phyloP scores from a whole-genome alignment of 2,329 filamentous ascomycete species.

The Blastomyces gilchristii region DNA sequence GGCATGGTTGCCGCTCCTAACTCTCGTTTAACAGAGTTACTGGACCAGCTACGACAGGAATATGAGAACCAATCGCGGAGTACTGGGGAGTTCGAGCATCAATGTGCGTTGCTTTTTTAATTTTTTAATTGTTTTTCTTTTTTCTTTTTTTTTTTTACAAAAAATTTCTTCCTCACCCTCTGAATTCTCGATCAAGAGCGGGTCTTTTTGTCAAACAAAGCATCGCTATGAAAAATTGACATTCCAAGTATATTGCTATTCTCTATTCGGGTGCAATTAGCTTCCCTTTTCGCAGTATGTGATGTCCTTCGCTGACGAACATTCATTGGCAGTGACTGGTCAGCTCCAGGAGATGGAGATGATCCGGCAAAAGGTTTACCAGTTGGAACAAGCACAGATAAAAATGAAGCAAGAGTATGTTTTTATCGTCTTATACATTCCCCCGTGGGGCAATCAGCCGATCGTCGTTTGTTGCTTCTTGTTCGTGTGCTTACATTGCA shows the following conservation, averaged over 20 bases:
- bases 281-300: slow-evolving; percentile 16
- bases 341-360: slow-evolving; percentile 94
- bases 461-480: background rate
- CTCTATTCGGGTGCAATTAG: background rate
- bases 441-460: background rate
- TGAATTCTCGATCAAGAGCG: background rate
- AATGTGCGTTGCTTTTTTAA: slow-evolving; percentile 56
- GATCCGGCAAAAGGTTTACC: slow-evolving; percentile 84
- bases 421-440: background rate
- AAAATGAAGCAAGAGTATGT: slow-evolving; percentile 83
- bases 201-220: background rate
- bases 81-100: slow-evolving; percentile 80
- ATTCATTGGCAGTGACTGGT: slow-evolving; percentile 56
- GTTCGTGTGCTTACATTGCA: background rate
- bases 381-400: slow-evolving; percentile 82
- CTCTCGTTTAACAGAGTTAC: slow-evolving; percentile 74
- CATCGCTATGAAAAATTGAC: background rate
- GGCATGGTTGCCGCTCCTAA: slow-evolving; percentile 63
- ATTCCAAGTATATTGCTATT: background rate
- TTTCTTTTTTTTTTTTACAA: background rate
- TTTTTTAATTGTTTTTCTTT: background rate
- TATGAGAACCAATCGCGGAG: slow-evolving; percentile 77
- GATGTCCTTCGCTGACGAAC: slow-evolving; percentile 22
- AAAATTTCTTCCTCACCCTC: background rate
- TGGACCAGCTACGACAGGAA: slow-evolving; percentile 82